Base-by-base conservation (phyloP, 148 eudicot genomes). In the Diospyros lotus region DNA sequence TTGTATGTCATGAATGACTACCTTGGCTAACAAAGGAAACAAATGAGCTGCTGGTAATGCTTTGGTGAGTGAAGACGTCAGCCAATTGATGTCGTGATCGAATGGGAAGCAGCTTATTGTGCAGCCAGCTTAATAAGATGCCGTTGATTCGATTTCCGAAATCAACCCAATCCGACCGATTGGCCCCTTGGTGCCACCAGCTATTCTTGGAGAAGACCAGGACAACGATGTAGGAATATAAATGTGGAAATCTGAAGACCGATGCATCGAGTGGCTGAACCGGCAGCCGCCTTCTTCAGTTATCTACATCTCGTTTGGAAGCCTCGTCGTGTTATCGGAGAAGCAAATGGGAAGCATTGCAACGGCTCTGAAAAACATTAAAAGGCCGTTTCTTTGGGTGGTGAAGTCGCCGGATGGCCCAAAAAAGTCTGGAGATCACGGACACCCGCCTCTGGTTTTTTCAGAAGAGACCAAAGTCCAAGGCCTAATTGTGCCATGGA, bases 221-320 rank as follows among this genome's bases (percentile, higher is more conserved):
- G 74, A 70, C 1, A 60, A 5, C 0, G 72, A 69, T 8, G 52
- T 38, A 5, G 72, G 75, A 11, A 68, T 82, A 0, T 78, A 79
- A 5, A 55, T 84, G 79, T 84, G 85, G 83, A 79, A 79, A 58
- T 53, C 83, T 0, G 86, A 82, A 2, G 85, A 88, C 11, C 18
- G 40, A 0, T 84, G 89, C 73, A 69, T 87, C 0, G 79, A 67
- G 2, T 87, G 87, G 86, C 76, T 87, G 2, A 5, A 84, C 43
- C 41, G 51, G 7, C 73, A 82, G n/a, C 9, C 54, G 1, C 63
- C 76, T 1, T 9, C 62, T 46, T 78, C 87, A 9, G 87, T 87
- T 4, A 13, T 84, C 9, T 84, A 87, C 56, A 75, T 84, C 18
- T 82, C 87, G 2, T 87, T 87, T 69, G 89, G 87, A 2, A 87